Evolutionary conservation across 2,329 filamentous ascomycete species (phyloP), one percentile per base, ranked within the genome.

Genomic region (Teratosphaeria destructans): DNA sequence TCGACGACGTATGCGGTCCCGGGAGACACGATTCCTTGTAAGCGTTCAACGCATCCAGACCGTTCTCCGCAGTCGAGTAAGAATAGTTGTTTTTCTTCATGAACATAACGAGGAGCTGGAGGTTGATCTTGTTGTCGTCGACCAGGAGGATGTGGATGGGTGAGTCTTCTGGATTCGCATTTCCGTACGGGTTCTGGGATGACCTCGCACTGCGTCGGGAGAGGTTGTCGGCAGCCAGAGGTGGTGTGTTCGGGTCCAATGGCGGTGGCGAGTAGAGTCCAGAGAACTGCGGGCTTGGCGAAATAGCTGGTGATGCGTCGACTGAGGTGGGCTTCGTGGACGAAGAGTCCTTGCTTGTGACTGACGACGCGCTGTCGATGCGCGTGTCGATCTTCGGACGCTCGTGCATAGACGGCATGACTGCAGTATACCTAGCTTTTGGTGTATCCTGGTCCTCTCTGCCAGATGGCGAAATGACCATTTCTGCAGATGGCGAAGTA

Each of bases 51-150:
- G 65, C 65, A 19, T 65, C 59, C 4, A 57, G 56, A 14, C 65
- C 65, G 52, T 67, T 63, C 11, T 55, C 52, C 2, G 65, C 65
- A 6, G 19, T 52, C 3, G 59, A 57, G 59, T 65, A 65, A 2
- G 57, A 34, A 12, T 62, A 58, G 5, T 52, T 34, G 16, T 64
- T 56, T 43, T 66, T 67, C 19, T 62, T 60, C 63, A 66, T 64
- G 37, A 65, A 64, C 14, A 64, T 66, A 1, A 62, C 53, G 2
- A 70, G 63, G 3, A 70, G 60, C 52, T 67, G 61, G 1, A 61
- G 52, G 29, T 69, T 70, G 55, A 67, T 64, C 0, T 58, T 32
- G 52, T 70, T 68, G 59, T 68, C 66, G 39, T 70, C 66, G 4
- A 66, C 65, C 3, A 68, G 57, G 14, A 68, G 57, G 3, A 66